phyloP scores from a whole-genome alignment of 345 rosid genomes.

The Rubroshorea leprosula region DNA sequence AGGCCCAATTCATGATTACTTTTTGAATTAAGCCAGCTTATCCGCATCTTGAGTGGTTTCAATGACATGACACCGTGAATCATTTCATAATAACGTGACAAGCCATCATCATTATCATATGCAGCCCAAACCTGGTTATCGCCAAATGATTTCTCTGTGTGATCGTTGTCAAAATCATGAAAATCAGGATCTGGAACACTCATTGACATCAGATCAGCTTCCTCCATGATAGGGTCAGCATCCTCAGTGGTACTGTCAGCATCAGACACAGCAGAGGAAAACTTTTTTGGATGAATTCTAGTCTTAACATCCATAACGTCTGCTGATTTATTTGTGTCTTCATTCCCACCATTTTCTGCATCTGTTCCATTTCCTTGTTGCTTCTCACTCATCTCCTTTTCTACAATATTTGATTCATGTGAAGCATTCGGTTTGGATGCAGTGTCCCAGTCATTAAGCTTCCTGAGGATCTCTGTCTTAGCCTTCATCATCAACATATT shows the following conservation, averaged over 20 bases:
- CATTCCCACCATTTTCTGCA: constrained; percentile 12
- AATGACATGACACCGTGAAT: constrained; percentile 45
- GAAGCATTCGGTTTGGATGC: constrained; percentile 9
- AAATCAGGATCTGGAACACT: constrained; percentile 59
- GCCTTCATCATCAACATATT: constrained; percentile 35
- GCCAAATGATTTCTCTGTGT: constrained; percentile 43
- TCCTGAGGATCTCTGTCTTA: constrained; percentile 24
- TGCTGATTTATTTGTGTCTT: not conserved
- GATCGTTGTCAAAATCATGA: constrained; percentile 56
- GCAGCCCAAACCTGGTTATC: constrained; percentile 63
- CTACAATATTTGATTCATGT: constrained; percentile 11
- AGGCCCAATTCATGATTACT: constrained; percentile 45
- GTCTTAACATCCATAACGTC: constrained; percentile 16
- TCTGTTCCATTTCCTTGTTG: constrained; percentile 17
- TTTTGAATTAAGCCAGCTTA: constrained; percentile 59
- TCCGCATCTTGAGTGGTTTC: constrained; percentile 48
- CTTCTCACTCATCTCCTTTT: constrained; percentile 18
- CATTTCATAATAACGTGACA: constrained; percentile 62
- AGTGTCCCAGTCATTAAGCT: constrained; percentile 22
- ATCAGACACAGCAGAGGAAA: constrained; percentile 17
- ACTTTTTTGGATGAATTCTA: constrained; percentile 7
- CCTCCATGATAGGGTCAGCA: constrained; percentile 9
- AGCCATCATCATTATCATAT: constrained; percentile 57
- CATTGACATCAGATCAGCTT: constrained; percentile 27
- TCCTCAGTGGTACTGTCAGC: no score